Percentiles rank a stretch among this genome's conserved stretches.
Conservation (phyloP, 148 eudicot genomes). For the Agrostemma githago region DNA sequence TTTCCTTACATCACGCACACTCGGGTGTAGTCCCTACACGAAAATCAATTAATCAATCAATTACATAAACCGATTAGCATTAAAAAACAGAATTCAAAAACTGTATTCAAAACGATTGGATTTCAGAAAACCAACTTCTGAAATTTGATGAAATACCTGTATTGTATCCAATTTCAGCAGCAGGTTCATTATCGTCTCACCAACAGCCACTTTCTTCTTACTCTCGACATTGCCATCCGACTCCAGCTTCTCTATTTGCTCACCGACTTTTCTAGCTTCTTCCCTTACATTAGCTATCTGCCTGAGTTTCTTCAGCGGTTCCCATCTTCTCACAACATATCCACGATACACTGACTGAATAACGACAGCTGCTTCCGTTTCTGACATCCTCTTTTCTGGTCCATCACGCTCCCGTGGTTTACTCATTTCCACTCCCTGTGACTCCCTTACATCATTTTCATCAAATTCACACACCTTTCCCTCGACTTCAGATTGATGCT, state of each 20-base stretch:
- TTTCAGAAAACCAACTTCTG: not conserved
- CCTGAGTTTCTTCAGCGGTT: conserved; percentile 60
- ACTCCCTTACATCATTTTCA: not conserved
- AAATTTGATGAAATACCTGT: conserved; percentile 41
- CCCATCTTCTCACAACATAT: conserved; percentile 56
- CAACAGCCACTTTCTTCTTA: conserved; percentile 41
- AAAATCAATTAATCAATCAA: not conserved
- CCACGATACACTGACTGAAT: conserved; percentile 76
- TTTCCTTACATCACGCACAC: conserved; percentile 52
- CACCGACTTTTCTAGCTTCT: conserved; percentile 32
- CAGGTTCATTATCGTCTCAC: conserved; percentile 64
- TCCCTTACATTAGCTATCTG: conserved; percentile 44
- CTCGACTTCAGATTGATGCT: not conserved
- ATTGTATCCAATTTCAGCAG: conserved; percentile 65
- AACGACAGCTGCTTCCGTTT: conserved; percentile 52
- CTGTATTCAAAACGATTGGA: no score
- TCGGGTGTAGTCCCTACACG: conserved; percentile 54
- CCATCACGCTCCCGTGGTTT: conserved; percentile 9
- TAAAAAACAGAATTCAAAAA: no score
- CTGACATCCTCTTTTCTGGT: conserved; percentile 34
- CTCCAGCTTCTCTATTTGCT: conserved; percentile 40
- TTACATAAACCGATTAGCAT: not conserved
- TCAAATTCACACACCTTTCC: conserved; percentile 8
- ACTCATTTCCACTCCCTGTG: conserved; percentile 7
- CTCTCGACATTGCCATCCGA: conserved; percentile 20